Conservation (phyloP, 257 asterid species). For the Ilex aquifolium region DNA sequence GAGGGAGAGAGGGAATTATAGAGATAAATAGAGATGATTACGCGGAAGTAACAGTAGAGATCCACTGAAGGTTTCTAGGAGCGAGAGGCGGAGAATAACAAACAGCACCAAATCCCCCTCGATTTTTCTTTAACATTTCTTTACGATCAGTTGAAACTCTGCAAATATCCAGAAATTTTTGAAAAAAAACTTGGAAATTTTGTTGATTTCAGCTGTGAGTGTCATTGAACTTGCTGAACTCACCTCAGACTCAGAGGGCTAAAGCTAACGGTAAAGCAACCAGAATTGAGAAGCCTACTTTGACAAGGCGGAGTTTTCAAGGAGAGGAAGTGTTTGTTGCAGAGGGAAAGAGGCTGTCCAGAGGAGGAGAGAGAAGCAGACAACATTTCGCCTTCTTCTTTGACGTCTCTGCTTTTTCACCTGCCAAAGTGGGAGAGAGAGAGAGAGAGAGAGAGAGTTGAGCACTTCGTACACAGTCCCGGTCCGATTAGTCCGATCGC, state of each 20-base stretch:
- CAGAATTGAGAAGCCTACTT: constrained; percentile 20
- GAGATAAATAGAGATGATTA: constrained; percentile 18
- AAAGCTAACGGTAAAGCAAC: constrained; percentile 12
- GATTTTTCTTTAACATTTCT: constrained; percentile 27
- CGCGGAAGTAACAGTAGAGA: constrained; percentile 60
- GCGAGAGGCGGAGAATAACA: constrained; percentile 55
- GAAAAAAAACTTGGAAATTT: too few species aligned
- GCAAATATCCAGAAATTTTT: constrained; percentile 4
- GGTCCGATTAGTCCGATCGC: too few species aligned
- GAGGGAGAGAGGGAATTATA: background rate
- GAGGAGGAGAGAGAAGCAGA: constrained; percentile 32
- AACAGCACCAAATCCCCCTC: constrained; percentile 42
- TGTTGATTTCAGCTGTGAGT: too few species aligned
- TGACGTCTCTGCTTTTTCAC: too few species aligned
- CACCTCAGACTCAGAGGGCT: constrained; percentile 14
- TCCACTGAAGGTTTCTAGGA: constrained; percentile 62
- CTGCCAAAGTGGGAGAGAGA: too few species aligned
- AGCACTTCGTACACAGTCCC: too few species aligned
- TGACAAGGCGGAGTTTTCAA: constrained; percentile 21
- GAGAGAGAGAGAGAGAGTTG: too few species aligned
- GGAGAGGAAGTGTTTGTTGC: constrained; percentile 6
- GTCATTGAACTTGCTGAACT: constrained; percentile 13
- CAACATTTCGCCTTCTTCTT: constrained; percentile 21
- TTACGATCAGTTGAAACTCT: constrained; percentile 24
- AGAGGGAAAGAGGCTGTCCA: constrained; percentile 4